Evolutionary conservation across 495 filamentous ascomycete genomes (phyloP).

Genomic region (Massariosphaeria phaeospora): DNA sequence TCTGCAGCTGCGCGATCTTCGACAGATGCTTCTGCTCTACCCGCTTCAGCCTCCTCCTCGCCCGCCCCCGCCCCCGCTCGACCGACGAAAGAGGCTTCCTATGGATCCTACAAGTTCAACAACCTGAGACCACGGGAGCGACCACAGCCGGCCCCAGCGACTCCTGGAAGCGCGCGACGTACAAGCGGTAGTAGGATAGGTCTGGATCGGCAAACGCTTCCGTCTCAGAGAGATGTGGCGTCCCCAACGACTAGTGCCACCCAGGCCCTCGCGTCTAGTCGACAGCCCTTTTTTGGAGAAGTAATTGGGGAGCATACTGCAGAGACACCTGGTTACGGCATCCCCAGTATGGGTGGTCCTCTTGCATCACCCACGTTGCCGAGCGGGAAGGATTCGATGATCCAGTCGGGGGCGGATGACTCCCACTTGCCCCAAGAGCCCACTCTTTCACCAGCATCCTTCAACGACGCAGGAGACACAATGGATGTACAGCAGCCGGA

Average conservation of each 20-base stretch:
- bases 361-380: not conserved
- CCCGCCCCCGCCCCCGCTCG: constrained; percentile 25
- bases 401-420: not conserved
- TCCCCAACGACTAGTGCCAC: constrained; percentile 7
- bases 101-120: constrained; percentile 31
- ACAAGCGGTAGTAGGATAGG: constrained; percentile 6
- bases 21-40: not conserved
- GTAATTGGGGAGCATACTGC: constrained; percentile 26
- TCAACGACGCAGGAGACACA: not conserved
- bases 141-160: constrained; percentile 28
- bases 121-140: constrained; percentile 31
- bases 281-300: constrained; percentile 32
- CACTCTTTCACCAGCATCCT: not conserved
- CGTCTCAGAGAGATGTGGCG: constrained; percentile 12
- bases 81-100: constrained; percentile 22
- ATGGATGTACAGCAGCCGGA: not conserved
- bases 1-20: constrained; percentile 8
- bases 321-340: constrained; percentile 27
- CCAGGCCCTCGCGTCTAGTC: not conserved
- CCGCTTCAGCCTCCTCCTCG: constrained; percentile 9
- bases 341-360: constrained; percentile 6
- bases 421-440: not conserved
- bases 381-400: not conserved
- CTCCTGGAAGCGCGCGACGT: constrained; percentile 11
- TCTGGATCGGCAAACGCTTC: constrained; percentile 7